phyloP scores from a whole-genome alignment of 2,329 filamentous ascomycete species.

The Coniochaeta pulveracea region DNA sequence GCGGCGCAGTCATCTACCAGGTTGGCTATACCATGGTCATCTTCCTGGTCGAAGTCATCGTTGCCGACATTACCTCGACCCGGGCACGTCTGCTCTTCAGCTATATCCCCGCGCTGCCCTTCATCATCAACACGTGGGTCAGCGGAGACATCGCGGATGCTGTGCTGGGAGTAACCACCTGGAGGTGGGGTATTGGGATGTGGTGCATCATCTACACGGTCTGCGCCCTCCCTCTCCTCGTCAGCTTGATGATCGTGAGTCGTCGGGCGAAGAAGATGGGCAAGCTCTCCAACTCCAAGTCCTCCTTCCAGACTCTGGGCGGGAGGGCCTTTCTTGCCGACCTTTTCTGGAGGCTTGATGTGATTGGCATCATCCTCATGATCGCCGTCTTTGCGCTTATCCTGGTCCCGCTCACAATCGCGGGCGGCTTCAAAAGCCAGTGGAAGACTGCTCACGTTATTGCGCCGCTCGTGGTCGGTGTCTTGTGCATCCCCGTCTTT shows the following conservation, averaged over 20 bases:
- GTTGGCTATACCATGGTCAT: constrained; percentile 52
- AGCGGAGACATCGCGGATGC: constrained; percentile 42
- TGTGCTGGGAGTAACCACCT: constrained; percentile 36
- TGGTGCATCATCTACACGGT: constrained; percentile 52
- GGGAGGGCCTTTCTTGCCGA: constrained; percentile 21
- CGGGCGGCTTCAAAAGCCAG: constrained; percentile 25
- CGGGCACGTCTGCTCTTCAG: constrained; percentile 53
- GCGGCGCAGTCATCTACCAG: constrained; percentile 49
- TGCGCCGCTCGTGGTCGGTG: constrained; percentile 30
- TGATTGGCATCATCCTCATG: constrained; percentile 31
- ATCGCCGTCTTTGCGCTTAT: constrained; percentile 34
- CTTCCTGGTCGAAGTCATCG: constrained; percentile 51
- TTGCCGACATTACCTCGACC: constrained; percentile 53
- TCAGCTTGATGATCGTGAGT: constrained; percentile 36
- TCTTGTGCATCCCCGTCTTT: constrained; percentile 38
- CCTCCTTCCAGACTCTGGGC: constrained; percentile 20
- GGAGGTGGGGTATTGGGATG: constrained; percentile 56
- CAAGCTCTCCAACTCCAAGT: constrained; percentile 24
- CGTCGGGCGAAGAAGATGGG: constrained; percentile 41
- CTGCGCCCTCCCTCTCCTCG: constrained; percentile 43
- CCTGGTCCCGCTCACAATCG: constrained; percentile 32
- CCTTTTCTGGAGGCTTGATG: constrained; percentile 34
- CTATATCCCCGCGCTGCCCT: constrained; percentile 48
- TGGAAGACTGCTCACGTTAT: constrained; percentile 28
- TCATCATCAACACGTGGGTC: constrained; percentile 55